A percentile compares a stretch with the other conserved stretches of the same genome.
phyloP scores from a whole-genome alignment of 192 early-diverging fungal species.

The Coemansia sp. region DNA sequence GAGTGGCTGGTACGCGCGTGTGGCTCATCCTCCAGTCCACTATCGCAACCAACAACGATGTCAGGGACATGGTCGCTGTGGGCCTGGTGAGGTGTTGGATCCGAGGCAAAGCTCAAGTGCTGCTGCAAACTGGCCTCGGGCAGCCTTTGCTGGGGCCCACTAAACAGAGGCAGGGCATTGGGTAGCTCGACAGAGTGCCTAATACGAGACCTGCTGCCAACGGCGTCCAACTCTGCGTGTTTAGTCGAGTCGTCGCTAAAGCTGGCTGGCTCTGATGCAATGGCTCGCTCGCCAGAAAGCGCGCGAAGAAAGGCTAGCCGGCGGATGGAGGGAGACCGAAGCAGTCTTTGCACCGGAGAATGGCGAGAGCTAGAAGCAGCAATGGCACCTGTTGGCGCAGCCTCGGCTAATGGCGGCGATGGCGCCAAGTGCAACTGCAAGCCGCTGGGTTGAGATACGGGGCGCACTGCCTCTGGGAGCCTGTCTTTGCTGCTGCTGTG shows the following conservation, averaged over 20 bases:
- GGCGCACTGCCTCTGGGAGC: not conserved
- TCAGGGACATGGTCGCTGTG: not conserved
- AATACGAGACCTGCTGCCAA: not conserved
- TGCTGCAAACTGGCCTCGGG: slow-evolving; percentile 1
- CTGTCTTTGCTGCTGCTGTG: not conserved
- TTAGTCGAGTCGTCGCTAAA: not conserved
- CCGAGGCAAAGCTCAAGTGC: not conserved
- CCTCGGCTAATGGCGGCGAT: not conserved
- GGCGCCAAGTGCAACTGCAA: not conserved
- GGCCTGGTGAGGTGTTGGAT: not conserved
- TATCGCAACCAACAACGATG: not conserved
- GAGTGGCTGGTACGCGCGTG: not conserved
- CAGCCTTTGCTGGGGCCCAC: not conserved
- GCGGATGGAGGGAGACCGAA: slow-evolving; percentile 27
- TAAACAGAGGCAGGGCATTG: not conserved
- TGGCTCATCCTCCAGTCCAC: not conserved
- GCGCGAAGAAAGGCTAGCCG: slow-evolving; percentile 17
- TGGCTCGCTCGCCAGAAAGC: slow-evolving; percentile 5
- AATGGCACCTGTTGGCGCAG: not conserved
- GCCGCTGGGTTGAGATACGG: not conserved
- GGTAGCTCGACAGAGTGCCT: not conserved
- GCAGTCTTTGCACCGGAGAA: slow-evolving; percentile 4
- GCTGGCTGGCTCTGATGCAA: not conserved
- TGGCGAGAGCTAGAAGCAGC: not conserved
- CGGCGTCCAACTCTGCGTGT: not conserved